Evolutionary conservation across 2,329 filamentous ascomycete species (phyloP), one percentile per base, ranked within the genome.

Genomic region (Fusarium anthophilum): DNA sequence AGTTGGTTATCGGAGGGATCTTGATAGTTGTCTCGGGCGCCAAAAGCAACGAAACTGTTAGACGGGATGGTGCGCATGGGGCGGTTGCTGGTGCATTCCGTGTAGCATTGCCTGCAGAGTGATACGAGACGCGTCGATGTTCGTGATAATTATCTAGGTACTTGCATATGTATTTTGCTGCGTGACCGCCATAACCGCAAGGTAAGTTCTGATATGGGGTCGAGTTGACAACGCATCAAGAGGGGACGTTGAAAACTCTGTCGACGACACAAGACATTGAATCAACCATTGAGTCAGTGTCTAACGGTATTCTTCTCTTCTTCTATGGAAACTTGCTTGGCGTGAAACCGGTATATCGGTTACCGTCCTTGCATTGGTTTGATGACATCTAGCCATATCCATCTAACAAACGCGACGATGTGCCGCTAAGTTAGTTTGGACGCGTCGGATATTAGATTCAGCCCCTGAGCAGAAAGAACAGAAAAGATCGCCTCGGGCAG

Each of bases 391-490:
- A 47, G 56, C 43, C 14, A 41, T n/a, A 41, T 10, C 51, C 20
- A 55, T 41, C 35, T 15, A 18, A 38, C 59, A 65, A 65, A 63
- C 66, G 70, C 44, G 53, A 62, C 55, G 37, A 58, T 45, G 39
- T 43, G 69, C 56, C 63, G 54, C 63, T 74, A 51, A 24, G 48
- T 51, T 51, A 74, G 55, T 45, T 35, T 65, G 22, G 43, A 43
- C 60, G 56, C 57, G 56, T 73, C 37, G 57, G 43, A 43, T 59
- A 55, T 53, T 63, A 56, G 56, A 38, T 61, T 66, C 64, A 73
- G 60, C 72, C 72, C 72, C 72, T 74, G 64, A 72, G 17, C 30
- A 30, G 44, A 63, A 61, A 51, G 63, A 47, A 68, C 48, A 71
- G 55, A 59, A 70, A 71, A 55, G 60, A 60, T 70, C 45, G 60